These are phyloP conservation scores for Phytophthora idaei DNA, from an alignment of 352 stramenopile genomes.

Conservation along the genomic window DNA sequence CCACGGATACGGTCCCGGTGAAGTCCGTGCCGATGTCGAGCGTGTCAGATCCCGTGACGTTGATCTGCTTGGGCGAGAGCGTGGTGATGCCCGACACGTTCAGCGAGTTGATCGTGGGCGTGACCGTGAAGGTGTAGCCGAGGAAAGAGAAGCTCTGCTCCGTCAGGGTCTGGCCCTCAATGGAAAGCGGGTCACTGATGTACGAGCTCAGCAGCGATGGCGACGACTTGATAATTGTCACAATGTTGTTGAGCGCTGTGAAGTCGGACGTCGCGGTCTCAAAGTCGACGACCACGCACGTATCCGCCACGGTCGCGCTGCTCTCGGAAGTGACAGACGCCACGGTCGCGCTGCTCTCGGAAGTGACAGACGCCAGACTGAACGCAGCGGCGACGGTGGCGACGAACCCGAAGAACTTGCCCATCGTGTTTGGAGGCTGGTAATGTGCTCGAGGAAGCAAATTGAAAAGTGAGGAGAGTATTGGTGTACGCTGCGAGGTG, in stretches of 20 bases:
- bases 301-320: constrained; percentile 32
- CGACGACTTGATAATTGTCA: constrained; percentile 50
- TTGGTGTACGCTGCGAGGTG: constrained; percentile 4
- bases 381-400: constrained; percentile 9
- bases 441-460: constrained; percentile 34
- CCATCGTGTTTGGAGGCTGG: constrained; percentile 23
- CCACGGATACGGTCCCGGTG: constrained; percentile 40
- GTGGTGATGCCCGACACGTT: constrained; percentile 51
- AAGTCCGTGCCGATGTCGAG: constrained; percentile 57
- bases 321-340: constrained; percentile 22
- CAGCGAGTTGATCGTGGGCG: constrained; percentile 55
- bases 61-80: constrained; percentile 50
- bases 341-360: constrained; percentile 27
- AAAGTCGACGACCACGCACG: constrained; percentile 53
- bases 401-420: constrained; percentile 29
- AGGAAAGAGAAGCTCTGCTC: constrained; percentile 56
- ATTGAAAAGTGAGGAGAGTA: constrained; percentile 27
- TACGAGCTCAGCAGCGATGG: constrained; percentile 36
- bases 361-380: constrained; percentile 18
- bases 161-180: constrained; percentile 49
- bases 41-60: constrained; percentile 44
- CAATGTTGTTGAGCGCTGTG: constrained; percentile 51
- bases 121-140: constrained; percentile 54
- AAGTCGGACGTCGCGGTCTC: constrained; percentile 49
- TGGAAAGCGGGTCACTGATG: constrained; percentile 45